Base-by-base conservation (phyloP, 2,329 filamentous ascomycete species). In the Samsoniella hepiali region DNA sequence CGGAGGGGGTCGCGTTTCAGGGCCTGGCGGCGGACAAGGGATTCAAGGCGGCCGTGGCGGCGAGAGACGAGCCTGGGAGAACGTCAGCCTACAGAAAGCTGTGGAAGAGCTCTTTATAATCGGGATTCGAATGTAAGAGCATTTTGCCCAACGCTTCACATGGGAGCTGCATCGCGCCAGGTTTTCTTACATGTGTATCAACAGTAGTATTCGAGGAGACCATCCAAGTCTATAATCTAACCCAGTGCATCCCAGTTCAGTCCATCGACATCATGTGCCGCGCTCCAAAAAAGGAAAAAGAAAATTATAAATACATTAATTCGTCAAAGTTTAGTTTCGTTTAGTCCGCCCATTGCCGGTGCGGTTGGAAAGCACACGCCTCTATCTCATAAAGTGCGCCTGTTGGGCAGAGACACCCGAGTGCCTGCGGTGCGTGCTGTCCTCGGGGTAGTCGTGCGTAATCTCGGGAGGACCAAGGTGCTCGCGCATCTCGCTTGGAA, bases 1-100 rank as follows among this genome's bases (percentile, higher is more conserved):
- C 63, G 15, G 63, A 67, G 50, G 64, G 64, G 1, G 58, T 67
- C 3, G 64, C 53, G 1, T 66, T 65, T 36, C 65, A 67, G 38
- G 22, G 32, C 17, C 53, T 58, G 29, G 62, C 64, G 5, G 51
- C 58, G 17, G 34, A 45, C 2, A 61, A 59, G 13, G 64, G 64
- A 3, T 63, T 65, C 61, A 65, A 65, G 27, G 64, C 64, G n/a
- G 62, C 58, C 13, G 42, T 65, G n/a, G 55, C 54, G 38, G 34
- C 58, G 29, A 62, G 58, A 27, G 62, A 65, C 13, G 51, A 61
- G 15, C 64, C 64, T 5, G 64, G 62, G 10, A 40, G 62, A 10
- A 64, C 63, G 29, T 44, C 62, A 31, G 27, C n/a, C 9, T 59
- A 63, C 27, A 59, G 62, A 36, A 63, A 63, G 22, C 2, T 59